Conservation (phyloP, 2,329 filamentous ascomycete species). For the Neopestalotiopsis rosae region DNA sequence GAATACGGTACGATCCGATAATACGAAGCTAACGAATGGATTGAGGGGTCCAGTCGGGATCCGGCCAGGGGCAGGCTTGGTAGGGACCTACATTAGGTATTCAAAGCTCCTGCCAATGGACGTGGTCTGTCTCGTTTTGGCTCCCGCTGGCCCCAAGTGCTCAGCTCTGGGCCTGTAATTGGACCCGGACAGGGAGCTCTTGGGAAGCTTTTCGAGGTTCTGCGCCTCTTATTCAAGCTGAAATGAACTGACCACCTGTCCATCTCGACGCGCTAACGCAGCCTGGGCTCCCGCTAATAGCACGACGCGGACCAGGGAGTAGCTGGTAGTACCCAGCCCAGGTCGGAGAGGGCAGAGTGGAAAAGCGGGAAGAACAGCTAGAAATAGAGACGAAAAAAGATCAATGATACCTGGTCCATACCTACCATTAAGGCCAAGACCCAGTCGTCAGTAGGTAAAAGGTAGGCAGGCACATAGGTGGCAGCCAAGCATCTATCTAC, state of each 20-base stretch:
- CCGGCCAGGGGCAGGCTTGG: neutral
- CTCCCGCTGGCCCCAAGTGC: neutral
- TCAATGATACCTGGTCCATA: neutral
- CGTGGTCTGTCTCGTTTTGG: neutral
- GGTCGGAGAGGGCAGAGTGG: neutral
- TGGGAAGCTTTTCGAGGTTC: neutral
- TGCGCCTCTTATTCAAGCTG: neutral
- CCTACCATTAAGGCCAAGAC: too few relatives aligned
- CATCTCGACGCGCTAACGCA: slow-evolving; percentile 10
- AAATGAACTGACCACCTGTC: slow-evolving; percentile 17
- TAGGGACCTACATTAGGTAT: too few relatives aligned
- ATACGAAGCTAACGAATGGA: slow-evolving; percentile 1
- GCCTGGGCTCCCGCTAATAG: slow-evolving; percentile 13
- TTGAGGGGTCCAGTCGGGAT: neutral
- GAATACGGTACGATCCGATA: neutral
- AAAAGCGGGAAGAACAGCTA: neutral
- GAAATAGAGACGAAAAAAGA: neutral
- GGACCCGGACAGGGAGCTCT: neutral
- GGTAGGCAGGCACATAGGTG: neutral
- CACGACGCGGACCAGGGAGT: slow-evolving; percentile 10
- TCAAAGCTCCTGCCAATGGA: neutral
- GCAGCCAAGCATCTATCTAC: neutral
- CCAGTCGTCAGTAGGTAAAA: too few relatives aligned
- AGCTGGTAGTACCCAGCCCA: too few relatives aligned
- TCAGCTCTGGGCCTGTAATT: neutral